Conservation (phyloP, 352 stramenopile species). For the Phytophthora cactorum region DNA sequence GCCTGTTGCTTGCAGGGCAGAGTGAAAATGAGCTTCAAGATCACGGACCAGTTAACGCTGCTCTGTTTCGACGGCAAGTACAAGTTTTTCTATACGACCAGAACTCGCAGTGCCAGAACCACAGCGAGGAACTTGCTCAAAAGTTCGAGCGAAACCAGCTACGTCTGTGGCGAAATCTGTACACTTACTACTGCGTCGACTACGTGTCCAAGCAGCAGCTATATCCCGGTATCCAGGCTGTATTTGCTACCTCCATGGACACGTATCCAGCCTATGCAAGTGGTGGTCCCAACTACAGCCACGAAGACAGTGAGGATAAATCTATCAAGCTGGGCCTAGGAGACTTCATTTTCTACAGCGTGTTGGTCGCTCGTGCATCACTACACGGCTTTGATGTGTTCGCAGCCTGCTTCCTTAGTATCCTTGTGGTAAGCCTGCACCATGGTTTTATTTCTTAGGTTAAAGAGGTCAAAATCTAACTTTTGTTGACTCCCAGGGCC, state of each 20-base stretch:
- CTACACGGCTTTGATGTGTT: constrained; percentile 93
- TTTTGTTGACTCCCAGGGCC: constrained; percentile 44
- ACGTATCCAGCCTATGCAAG: constrained; percentile 29
- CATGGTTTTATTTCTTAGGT: background rate
- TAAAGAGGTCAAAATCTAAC: constrained; percentile 1
- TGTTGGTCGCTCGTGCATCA: constrained; percentile 94
- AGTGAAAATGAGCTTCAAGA: constrained; percentile 1
- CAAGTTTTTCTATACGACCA: constrained; percentile 54
- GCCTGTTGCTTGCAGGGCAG: constrained; percentile 13
- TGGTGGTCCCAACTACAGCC: constrained; percentile 24
- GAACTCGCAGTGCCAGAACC: constrained; percentile 37
- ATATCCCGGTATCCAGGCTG: constrained; percentile 37
- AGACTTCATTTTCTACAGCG: constrained; percentile 99
- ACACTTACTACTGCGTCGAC: constrained; percentile 50
- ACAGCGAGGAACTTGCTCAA: constrained; percentile 35
- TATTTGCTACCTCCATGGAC: constrained; percentile 35
- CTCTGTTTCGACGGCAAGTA: constrained; percentile 43
- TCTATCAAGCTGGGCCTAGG: constrained; percentile 93
- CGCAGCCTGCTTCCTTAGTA: constrained; percentile 89
- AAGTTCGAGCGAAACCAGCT: constrained; percentile 42
- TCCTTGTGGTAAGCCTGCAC: constrained; percentile 85
- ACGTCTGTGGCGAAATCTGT: constrained; percentile 54
- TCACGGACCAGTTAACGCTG: constrained; percentile 7
- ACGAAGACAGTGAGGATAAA: constrained; percentile 47
- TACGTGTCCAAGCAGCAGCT: constrained; percentile 35